Conservation (phyloP, 805 yeast genomes). For the Candida silvicultrix region DNA sequence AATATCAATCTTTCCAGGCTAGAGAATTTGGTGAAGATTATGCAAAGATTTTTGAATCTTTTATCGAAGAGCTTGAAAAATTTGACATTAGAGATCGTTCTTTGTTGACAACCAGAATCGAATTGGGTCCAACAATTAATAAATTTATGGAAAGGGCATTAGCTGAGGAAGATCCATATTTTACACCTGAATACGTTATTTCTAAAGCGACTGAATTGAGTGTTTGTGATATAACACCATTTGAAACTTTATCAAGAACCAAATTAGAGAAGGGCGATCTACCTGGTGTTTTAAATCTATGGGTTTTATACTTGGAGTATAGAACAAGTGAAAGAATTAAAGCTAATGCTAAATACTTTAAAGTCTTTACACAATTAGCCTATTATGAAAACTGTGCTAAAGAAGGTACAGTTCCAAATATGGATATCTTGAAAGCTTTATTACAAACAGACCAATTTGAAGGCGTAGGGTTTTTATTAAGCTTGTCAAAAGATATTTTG, state of each 20-base stretch:
- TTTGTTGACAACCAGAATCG: not conserved
- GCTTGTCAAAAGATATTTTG: not conserved
- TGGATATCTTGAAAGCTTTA: constrained; percentile 8
- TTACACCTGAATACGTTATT: constrained; percentile 9
- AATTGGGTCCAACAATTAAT: constrained; percentile 8
- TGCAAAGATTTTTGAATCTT: not conserved
- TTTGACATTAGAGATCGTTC: not conserved
- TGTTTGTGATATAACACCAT: constrained; percentile 9
- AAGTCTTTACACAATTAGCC: constrained; percentile 8
- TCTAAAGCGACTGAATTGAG: constrained; percentile 11
- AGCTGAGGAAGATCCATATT: not conserved
- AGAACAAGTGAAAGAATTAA: constrained; percentile 1
- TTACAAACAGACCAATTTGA: constrained; percentile 11
- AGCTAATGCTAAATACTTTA: not conserved
- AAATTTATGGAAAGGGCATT: not conserved
- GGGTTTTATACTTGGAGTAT: constrained; percentile 20
- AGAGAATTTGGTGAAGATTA: not conserved
- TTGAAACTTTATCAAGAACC: constrained; percentile 8
- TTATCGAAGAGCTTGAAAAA: not conserved
- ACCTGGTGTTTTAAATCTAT: constrained; percentile 12
- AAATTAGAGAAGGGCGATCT: constrained; percentile 9
- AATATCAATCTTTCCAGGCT: not conserved
- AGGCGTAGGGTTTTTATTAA: not conserved
- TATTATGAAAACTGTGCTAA: constrained; percentile 11
- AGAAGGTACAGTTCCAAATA: constrained; percentile 3